Evolutionary conservation across 2,329 filamentous ascomycete genomes (phyloP), one percentile per base, ranked within the genome.

Genomic region (Aspergillus persii): DNA sequence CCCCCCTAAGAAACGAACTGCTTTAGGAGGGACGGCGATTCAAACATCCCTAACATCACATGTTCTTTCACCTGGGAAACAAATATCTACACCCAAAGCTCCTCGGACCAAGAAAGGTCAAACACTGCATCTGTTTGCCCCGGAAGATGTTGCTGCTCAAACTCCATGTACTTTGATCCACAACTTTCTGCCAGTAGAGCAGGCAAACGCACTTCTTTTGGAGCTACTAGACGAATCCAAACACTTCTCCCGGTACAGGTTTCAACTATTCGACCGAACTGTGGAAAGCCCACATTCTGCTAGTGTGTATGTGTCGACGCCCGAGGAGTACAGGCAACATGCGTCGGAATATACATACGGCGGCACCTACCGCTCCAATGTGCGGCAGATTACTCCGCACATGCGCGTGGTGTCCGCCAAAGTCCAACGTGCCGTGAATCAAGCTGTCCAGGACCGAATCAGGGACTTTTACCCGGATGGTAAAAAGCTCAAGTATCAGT

Each of bases 91-190:
- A 33, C 62, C 57, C 66, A 63, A 51, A 27, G 6, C 46, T 12
- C 36, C 46, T 33, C 46, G 54, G 59, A n/a, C 58, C 90, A 60
- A 87, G 68, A 96, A 89, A 71, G 94, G 93, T 11, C 86, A 86
- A 66, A 97, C 94, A 0, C 76, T 98, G 2, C 90, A 94, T 70
- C 80, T 98, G 0, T 98, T 90, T 74, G 86, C 90, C 47, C 90
- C 93, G 0, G 81, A 86, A 44, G 92, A 96, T 67, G 86, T 98
- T 50, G 89, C 91, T 52, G 82, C 85, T 27, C 85, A 96, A 70
- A 96, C 94, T 0, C 92, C 95, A 1, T 97, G 93, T 76, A 93
- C 91, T 9, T 90, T 98, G 64, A 87, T 97, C 57, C 92, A 96
- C 75, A 95, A 96, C 69, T 97, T 98, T 67, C 80, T 99, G 0